phyloP scores from a whole-genome alignment of 177 flowering plant species.

The Telopea speciosissima region DNA sequence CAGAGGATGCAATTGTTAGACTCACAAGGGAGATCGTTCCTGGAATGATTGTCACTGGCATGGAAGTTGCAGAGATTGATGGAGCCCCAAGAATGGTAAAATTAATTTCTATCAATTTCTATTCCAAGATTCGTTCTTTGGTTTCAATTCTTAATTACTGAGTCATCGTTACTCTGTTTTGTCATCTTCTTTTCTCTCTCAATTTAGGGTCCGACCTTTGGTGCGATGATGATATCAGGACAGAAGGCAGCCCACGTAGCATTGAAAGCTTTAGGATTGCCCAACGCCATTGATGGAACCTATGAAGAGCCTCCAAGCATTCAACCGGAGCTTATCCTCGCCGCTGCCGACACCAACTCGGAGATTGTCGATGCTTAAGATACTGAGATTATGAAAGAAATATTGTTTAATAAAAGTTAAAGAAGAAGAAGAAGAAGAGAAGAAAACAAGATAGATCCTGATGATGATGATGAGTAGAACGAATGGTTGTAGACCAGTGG shows the following conservation, averaged over 20 bases:
- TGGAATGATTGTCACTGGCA: conserved; percentile 94
- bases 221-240: conserved; percentile 99
- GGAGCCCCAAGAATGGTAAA: conserved; percentile 91
- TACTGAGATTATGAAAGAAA: not conserved
- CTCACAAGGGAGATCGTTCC: conserved; percentile 89
- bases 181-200: too few relatives aligned
- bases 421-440: too few relatives aligned
- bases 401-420: too few relatives aligned
- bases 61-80: conserved; percentile 97
- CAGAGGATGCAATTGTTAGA: conserved; percentile 87
- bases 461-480: too few relatives aligned
- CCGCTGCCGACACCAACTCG: conserved; percentile 39
- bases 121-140: not conserved
- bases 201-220: conserved; percentile 90
- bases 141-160: not conserved
- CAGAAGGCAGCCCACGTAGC: conserved; percentile 97
- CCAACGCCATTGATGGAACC: conserved; percentile 70
- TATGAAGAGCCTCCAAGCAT: conserved; percentile 18
- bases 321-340: conserved; percentile 53
- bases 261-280: conserved; percentile 65
- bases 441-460: not conserved
- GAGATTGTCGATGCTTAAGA: conserved; percentile 51
- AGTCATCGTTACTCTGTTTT: too few relatives aligned
- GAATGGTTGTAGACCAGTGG: too few relatives aligned
- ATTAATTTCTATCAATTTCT: not conserved